phyloP scores from a whole-genome alignment of 2,329 filamentous ascomycete genomes.

The Xylaria sp. region DNA sequence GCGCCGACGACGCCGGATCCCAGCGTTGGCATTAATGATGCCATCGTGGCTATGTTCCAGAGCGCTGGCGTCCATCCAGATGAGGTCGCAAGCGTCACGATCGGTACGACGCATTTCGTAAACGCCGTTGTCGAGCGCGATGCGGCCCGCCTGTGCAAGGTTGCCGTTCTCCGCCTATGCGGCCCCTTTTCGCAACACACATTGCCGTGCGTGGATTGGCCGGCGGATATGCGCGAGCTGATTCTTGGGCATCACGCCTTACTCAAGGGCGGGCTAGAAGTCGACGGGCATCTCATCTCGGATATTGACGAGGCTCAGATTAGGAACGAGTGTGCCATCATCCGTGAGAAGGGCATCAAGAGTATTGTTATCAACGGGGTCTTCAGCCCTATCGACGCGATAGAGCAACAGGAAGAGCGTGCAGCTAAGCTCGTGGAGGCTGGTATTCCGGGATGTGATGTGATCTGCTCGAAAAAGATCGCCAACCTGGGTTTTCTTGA shows the following conservation, averaged over 20 bases:
- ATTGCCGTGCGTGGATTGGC: constrained; percentile 60
- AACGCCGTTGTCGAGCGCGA: constrained; percentile 64
- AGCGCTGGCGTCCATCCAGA: constrained; percentile 36
- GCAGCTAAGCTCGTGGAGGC: constrained; percentile 50
- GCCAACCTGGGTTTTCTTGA: constrained; percentile 63
- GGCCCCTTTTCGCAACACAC: constrained; percentile 59
- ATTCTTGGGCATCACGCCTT: constrained; percentile 53
- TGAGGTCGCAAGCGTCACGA: constrained; percentile 55
- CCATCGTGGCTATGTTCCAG: constrained; percentile 51
- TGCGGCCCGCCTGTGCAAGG: constrained; percentile 51
- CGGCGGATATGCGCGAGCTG: constrained; percentile 52
- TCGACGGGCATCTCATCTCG: constrained; percentile 55
- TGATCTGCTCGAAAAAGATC: constrained; percentile 58
- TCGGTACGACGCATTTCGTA: constrained; percentile 64
- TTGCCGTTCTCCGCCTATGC: constrained; percentile 61
- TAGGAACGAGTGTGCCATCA: constrained; percentile 45
- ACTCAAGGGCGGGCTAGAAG: constrained; percentile 57
- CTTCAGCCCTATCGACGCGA: constrained; percentile 59
- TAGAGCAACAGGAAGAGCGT: constrained; percentile 55
- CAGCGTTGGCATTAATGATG: constrained; percentile 52
- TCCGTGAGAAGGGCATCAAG: constrained; percentile 50
- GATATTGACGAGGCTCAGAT: constrained; percentile 52
- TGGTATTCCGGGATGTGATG: constrained; percentile 49
- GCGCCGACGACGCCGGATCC: constrained; percentile 55
- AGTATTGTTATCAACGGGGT: constrained; percentile 56